Conservation (phyloP, 345 rosid species). For the Eucalyptus leucophloia region DNA sequence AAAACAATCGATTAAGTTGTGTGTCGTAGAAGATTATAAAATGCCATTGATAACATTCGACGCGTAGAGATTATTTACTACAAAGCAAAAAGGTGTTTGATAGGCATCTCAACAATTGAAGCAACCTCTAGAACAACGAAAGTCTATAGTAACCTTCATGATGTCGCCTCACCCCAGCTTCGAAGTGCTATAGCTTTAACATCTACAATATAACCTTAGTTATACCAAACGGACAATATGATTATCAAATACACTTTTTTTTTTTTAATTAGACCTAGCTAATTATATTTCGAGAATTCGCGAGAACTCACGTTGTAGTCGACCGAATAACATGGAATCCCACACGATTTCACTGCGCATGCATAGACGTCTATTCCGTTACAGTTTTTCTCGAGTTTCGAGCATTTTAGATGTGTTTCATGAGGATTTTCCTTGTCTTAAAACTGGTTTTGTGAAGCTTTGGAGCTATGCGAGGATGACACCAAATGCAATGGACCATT, state of each 20-base stretch:
- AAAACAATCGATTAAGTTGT: not conserved
- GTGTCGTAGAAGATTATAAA: not conserved
- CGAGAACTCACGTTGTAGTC: not conserved
- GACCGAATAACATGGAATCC: too few relatives aligned
- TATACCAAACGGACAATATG: not conserved
- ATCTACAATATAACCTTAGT: not conserved
- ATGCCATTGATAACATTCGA: not conserved
- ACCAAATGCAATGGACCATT: not conserved
- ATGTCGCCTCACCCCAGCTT: not conserved
- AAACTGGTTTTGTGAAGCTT: not conserved
- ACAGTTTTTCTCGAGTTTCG: not conserved
- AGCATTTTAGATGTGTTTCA: not conserved
- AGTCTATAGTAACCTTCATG: not conserved
- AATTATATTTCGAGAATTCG: not conserved
- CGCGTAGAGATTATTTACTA: not conserved
- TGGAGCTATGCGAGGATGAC: not conserved
- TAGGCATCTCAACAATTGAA: not conserved
- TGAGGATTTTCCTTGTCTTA: not conserved
- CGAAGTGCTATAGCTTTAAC: not conserved
- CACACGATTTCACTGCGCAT: too few relatives aligned
- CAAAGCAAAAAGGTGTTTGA: not conserved
- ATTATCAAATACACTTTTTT: not conserved
- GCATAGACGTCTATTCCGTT: not conserved
- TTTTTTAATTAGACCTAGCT: not conserved
- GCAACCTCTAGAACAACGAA: not conserved